Conservation (phyloP, 2,329 filamentous ascomycete species). For the Apiospora pterosperma region DNA sequence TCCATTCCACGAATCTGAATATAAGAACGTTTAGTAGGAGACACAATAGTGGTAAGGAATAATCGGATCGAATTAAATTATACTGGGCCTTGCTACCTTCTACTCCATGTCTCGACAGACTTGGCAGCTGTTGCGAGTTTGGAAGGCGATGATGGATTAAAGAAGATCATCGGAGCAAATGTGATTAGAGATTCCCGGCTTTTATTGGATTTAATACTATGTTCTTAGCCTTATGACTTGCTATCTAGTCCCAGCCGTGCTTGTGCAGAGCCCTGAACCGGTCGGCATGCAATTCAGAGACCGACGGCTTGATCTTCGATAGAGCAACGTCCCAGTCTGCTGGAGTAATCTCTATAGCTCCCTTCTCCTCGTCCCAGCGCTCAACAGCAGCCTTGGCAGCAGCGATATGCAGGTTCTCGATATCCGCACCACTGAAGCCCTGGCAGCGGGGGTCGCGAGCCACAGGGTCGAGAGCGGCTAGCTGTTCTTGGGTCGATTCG, state of each 20-base stretch:
- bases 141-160: no score
- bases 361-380: constrained; percentile 13
- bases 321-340: constrained; percentile 54
- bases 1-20: no score
- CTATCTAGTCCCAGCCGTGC: neutral
- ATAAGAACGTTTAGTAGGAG: no score
- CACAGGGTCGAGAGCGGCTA: constrained; percentile 52
- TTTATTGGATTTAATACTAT: neutral
- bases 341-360: constrained; percentile 22
- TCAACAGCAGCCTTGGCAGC: constrained; percentile 25
- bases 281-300: constrained; percentile 32
- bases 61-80: no score
- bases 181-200: neutral
- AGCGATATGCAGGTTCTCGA: constrained; percentile 47
- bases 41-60: no score
- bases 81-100: no score
- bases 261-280: neutral
- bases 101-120: no score
- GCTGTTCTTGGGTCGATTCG: constrained; percentile 22
- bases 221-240: neutral
- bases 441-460: constrained; percentile 66
- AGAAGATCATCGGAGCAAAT: neutral
- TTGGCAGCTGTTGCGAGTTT: no score
- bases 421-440: constrained; percentile 71
- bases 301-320: constrained; percentile 45